Evolutionary conservation across 2,329 filamentous ascomycete species (phyloP).

Genomic region (Grosmannia huntii): DNA sequence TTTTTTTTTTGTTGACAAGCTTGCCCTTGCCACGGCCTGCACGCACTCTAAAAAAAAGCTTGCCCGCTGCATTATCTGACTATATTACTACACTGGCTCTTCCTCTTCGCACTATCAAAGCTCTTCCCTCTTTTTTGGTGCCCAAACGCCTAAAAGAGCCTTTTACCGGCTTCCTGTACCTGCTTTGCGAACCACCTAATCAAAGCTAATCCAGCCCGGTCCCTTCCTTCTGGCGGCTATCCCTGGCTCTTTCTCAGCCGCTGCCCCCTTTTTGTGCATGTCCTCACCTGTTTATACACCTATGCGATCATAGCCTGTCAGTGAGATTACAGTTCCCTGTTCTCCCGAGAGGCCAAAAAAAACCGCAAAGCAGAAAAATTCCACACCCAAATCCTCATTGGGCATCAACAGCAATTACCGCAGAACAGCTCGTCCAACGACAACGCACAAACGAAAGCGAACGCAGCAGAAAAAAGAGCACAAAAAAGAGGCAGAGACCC

Average conservation of each 20-base stretch:
- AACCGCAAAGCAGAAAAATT: not conserved
- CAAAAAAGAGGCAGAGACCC: not conserved
- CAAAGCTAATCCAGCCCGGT: too few relatives aligned
- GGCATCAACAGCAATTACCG: conserved; percentile 14
- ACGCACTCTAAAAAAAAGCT: too few relatives aligned
- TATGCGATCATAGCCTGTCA: not conserved
- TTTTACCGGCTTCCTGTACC: not conserved
- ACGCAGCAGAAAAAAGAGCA: not conserved
- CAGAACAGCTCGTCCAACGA: not conserved
- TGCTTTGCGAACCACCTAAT: not conserved
- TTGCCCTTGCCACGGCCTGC: too few relatives aligned
- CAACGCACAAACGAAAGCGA: conserved; percentile 6
- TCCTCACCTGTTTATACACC: not conserved
- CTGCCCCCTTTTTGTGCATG: not conserved
- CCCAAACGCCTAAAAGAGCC: not conserved
- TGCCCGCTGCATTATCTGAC: too few relatives aligned
- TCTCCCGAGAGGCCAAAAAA: conserved; percentile 4
- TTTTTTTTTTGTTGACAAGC: not conserved
- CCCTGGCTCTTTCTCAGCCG: not conserved
- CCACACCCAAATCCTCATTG: conserved; percentile 3
- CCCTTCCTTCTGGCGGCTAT: not conserved
- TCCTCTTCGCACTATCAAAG: too few relatives aligned
- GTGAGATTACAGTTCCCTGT: not conserved
- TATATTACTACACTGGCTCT: not conserved
- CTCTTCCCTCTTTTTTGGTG: too few relatives aligned